phyloP scores from a whole-genome alignment of 345 rosid genomes.

The Gossypium arboreum region DNA sequence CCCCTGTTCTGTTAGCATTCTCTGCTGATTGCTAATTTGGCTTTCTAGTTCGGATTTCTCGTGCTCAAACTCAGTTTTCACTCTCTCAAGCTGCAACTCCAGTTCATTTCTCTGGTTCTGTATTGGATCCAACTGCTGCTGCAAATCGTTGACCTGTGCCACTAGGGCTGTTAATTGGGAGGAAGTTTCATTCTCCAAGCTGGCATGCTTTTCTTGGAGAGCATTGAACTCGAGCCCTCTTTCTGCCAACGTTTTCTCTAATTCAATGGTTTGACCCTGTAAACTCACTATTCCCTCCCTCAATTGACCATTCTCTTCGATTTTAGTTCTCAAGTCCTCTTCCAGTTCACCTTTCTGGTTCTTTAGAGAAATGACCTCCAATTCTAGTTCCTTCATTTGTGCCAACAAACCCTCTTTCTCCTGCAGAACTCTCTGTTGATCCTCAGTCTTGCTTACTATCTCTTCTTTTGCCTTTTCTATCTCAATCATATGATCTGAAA shows the following conservation, averaged over 20 bases:
- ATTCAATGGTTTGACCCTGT: constrained; percentile 29
- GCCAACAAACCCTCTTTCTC: constrained; percentile 45
- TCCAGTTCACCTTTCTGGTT: constrained; percentile 47
- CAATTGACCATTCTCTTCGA: constrained; percentile 34
- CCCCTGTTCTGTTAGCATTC: constrained; percentile 23
- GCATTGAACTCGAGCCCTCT: constrained; percentile 41
- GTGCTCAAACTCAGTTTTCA: constrained; percentile 40
- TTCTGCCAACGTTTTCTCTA: constrained; percentile 37
- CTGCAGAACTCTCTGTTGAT: constrained; percentile 34
- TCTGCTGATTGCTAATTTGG: constrained; percentile 43
- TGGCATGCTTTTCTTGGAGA: constrained; percentile 34
- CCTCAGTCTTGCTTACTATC: constrained; percentile 29
- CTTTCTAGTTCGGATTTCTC: constrained; percentile 26
- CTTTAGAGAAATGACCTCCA: constrained; percentile 38
- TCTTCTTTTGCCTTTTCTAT: constrained; percentile 39
- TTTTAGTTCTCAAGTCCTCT: constrained; percentile 35
- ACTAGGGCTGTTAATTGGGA: constrained; percentile 39
- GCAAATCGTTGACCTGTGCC: constrained; percentile 37
- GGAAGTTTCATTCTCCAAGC: constrained; percentile 40
- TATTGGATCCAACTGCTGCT: constrained; percentile 47
- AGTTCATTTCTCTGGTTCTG: constrained; percentile 37
- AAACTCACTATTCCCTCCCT: constrained; percentile 28
- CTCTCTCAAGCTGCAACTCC: constrained; percentile 46
- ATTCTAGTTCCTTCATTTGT: constrained; percentile 32
- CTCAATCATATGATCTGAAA: constrained; percentile 42